phyloP scores from a whole-genome alignment of 116 monocot species.

The Trichopus zeylanicus region DNA sequence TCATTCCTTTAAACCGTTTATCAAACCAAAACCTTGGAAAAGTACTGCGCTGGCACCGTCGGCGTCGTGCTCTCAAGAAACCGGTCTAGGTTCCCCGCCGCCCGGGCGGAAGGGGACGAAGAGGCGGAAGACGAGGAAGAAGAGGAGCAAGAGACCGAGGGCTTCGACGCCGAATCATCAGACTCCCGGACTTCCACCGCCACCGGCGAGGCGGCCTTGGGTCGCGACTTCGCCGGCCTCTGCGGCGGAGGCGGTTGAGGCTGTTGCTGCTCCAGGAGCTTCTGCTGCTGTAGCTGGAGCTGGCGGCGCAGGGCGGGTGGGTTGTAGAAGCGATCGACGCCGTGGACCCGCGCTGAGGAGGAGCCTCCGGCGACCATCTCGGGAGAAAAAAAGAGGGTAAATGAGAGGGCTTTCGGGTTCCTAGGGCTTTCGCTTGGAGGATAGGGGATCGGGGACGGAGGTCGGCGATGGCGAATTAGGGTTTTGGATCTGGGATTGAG shows the following conservation, averaged over 20 bases:
- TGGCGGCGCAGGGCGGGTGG: slow-evolving; percentile 52
- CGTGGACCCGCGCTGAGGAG: slow-evolving; percentile 30
- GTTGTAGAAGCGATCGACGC: slow-evolving; percentile 72
- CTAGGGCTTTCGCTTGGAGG: background rate
- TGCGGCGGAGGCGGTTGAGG: slow-evolving; percentile 19
- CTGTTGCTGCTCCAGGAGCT: slow-evolving; percentile 22
- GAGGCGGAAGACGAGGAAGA: slow-evolving; percentile 30
- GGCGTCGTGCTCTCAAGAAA: slow-evolving; percentile 79
- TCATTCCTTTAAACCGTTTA: background rate
- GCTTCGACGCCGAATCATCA: slow-evolving; percentile 59
- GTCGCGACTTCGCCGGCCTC: slow-evolving; percentile 9
- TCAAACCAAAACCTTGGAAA: slow-evolving; percentile 36
- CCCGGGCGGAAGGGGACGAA: slow-evolving; percentile 8
- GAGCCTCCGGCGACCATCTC: slow-evolving; percentile 44
- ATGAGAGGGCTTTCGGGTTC: background rate
- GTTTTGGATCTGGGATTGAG: slow-evolving; percentile 4
- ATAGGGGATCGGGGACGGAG: background rate
- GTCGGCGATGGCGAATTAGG: background rate
- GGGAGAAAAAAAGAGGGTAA: too few relatives aligned
- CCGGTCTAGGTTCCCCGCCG: slow-evolving; percentile 61
- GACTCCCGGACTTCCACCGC: slow-evolving; percentile 22
- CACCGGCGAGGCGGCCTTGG: slow-evolving; percentile 2
- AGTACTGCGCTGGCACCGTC: slow-evolving; percentile 40
- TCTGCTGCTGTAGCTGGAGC: slow-evolving; percentile 23
- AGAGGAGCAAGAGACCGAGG: slow-evolving; percentile 36